Base-by-base conservation (phyloP, 2,329 filamentous ascomycete species). In the Aspergillus terreus region DNA sequence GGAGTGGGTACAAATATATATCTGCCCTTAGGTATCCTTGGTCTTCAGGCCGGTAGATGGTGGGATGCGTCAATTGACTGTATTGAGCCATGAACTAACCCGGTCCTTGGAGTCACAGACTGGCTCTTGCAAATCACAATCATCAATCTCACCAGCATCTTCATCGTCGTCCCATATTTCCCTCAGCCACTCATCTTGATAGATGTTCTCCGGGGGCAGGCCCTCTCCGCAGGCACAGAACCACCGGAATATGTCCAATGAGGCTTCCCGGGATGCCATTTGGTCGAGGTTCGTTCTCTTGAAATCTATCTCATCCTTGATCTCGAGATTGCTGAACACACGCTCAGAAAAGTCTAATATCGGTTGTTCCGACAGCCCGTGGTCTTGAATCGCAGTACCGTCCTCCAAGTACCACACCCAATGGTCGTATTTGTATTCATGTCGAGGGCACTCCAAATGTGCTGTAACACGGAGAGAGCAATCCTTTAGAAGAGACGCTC, bases 171-270 rank as follows among this genome's bases (percentile, higher is more conserved):
- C 21, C 41, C 41, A 27, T 17, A 27, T 6, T 25, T 25, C 41
- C 7, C 41, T 21, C 9, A 58, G 35, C 56, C 50, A 61, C 11
- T 55, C 51, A 50, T 60, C 54, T 15, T 52, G 47, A 33, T 60
- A 60, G 23, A 61, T 54, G 15, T 49, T 43, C 21, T 54, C 59
- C 11, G 49, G 32, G 11, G 53, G 54, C 12, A 51, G 11, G 45
- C 51, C 56, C 36, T 61, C 55, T 5, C 54, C 51, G 33, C 57
- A 54, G 36, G 55, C 42, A 17, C 49, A 46, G 19, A 58, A 47
- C 58, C 55, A 63, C 10, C 23, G 50, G 43, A 63, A 63, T 1
- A 58, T 52, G 40, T 56, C 49, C 11, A 49, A 25, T 17, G 57
- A 58, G 1, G 58, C 59, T 45, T 56, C 44, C 35, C 40, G 14